Evolutionary conservation across 345 rosid genomes (phyloP).

Genomic region (Limnanthes douglasii): DNA sequence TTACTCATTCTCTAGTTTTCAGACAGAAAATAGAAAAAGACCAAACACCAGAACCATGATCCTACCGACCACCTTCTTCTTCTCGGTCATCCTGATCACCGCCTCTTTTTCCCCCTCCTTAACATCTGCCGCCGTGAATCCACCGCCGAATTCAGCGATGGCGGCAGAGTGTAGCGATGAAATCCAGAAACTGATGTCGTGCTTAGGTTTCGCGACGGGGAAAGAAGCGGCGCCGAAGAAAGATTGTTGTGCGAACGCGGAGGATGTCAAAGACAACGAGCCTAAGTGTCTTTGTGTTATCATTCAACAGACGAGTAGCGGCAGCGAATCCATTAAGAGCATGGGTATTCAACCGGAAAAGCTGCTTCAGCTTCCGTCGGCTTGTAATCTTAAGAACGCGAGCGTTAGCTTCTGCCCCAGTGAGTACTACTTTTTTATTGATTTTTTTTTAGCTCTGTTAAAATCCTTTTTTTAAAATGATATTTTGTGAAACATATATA

Average conservation of each 20-base stretch:
- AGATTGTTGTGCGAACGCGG: constrained; percentile 34
- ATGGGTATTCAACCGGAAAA: constrained; percentile 31
- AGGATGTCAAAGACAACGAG: constrained; percentile 19
- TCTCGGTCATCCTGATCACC: too few species aligned
- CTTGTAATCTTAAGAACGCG: constrained; percentile 39
- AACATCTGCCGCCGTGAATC: too few species aligned
- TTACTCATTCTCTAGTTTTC: too few species aligned
- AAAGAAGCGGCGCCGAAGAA: constrained; percentile 20
- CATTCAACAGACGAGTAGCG: constrained; percentile 32
- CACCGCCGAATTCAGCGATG: too few species aligned
- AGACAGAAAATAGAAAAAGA: too few species aligned
- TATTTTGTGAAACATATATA: too few species aligned
- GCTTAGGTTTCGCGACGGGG: constrained; percentile 39
- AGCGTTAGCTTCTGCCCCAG: constrained; percentile 39
- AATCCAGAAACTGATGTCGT: constrained; percentile 29
- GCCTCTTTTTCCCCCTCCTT: too few species aligned
- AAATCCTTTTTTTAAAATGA: too few species aligned
- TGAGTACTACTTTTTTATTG: constrained; percentile 9
- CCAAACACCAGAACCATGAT: too few species aligned
- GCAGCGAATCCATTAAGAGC: constrained; percentile 21
- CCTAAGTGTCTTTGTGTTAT: constrained; percentile 50
- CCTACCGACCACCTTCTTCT: too few species aligned
- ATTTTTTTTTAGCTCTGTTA: too few species aligned
- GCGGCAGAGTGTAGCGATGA: constrained; percentile 16
- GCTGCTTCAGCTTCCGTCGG: constrained; percentile 52